Base-by-base conservation (phyloP, 805 yeast genomes). In the Lipomyces kockii region DNA sequence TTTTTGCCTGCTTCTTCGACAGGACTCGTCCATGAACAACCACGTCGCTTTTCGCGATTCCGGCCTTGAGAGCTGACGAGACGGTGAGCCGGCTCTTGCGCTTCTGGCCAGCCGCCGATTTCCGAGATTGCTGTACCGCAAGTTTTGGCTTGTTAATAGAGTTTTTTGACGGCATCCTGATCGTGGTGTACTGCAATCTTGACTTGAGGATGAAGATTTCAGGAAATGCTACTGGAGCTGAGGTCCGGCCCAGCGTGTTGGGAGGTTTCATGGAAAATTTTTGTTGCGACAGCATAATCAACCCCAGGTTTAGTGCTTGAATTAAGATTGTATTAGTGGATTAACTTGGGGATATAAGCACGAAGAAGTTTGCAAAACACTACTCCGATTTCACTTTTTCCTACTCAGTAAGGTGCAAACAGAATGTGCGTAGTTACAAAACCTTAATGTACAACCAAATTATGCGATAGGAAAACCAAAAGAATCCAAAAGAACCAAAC, bases 1-100 rank as follows among this genome's bases (percentile, higher is more conserved):
- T 92, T 79, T 88, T 84, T 56, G 89, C 86, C 79, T 90, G 87
- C 80, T 92, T 92, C 74, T 87, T 90, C 37, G 96, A 89, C 60
- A 91, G 79, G 0, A 92, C 62, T 6, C 71, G 61, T 2, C 27
- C 62, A 22, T 60, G 65, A 27, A 64, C 29, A 3, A 67, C 68
- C 27, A 55, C 59, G 27, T 60, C 61, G 9, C 61, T 7, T 37
- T 53, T 56, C 22, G 39, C 51, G 17, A 54, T 37, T 8, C 65
- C 60, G 12, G 51, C 8, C 37, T n/a, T 57, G 25, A 37, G 9
- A 1, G 61, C 55, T n/a, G 11, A n/a, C 11, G 34, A 6, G 85
- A 61, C 58, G 43, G 46, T 54, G 57, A 61, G 74, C 51, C 63
- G 64, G 63, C 66, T 60, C 27, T 57, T 53, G 43, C 61, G 68